Conservation (phyloP, 768 basidiomycete genomes). For the Pilatotrama ljubarskyi region DNA sequence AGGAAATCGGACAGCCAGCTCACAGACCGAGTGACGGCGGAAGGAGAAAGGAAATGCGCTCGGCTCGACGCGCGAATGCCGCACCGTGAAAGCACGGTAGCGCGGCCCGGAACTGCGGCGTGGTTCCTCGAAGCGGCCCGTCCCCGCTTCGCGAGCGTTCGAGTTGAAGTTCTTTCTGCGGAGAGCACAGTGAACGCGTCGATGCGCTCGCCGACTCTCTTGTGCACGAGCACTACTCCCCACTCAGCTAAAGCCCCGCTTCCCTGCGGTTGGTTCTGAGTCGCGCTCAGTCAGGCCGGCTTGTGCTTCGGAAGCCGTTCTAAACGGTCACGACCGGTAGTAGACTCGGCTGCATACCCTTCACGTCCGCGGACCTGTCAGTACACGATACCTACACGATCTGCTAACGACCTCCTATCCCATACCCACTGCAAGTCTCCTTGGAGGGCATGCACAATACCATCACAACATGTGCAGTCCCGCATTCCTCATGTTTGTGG, state of each 20-base stretch:
- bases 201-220: background rate
- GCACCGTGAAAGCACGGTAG: too few species aligned
- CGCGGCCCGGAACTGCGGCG: background rate
- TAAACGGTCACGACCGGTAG: too few species aligned
- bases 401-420: too few species aligned
- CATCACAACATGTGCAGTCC: constrained; percentile 7
- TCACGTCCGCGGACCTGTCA: background rate
- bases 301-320: too few species aligned
- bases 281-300: too few species aligned
- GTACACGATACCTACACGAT: background rate
- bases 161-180: constrained; percentile 6
- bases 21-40: too few species aligned
- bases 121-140: background rate
- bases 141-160: constrained; percentile 2
- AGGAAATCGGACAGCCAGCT: too few species aligned
- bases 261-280: too few species aligned
- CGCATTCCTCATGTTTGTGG: constrained; percentile 15
- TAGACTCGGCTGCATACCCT: too few species aligned
- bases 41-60: too few species aligned
- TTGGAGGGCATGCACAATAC: background rate
- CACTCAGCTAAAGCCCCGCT: too few species aligned
- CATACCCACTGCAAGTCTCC: background rate
- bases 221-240: background rate
- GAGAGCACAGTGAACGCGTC: background rate
- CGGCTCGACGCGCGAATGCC: too few species aligned